Evolutionary conservation across 2,329 filamentous ascomycete species (phyloP), one percentile per base, ranked within the genome.

Genomic region (Curvularia sp.): DNA sequence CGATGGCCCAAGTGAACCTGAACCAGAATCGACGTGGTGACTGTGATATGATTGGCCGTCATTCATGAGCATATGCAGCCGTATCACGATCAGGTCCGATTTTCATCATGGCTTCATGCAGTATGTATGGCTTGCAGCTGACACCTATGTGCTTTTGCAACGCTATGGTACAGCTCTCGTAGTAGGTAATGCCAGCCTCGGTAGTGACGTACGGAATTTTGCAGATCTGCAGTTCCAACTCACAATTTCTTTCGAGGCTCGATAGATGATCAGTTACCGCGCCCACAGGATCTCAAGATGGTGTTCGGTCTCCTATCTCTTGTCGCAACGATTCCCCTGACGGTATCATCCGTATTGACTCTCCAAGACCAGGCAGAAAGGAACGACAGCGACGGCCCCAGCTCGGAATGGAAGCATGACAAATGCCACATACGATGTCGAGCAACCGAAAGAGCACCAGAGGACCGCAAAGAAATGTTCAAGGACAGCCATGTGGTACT

Each of bases 301-400:
- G 61, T 66, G 1, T 55, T 66, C n/a, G 61, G 63, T 5, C 51
- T 65, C 3, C 53, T 65, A 34, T 49, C 63, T 21, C 49, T 64
- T 2, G 62, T 63, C 15, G 65, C 58, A 30, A 67, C 52, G 6
- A 57, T 68, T 41, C 64, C 67, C 13, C 60, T 68, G 60, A 67
- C 61, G 7, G 64, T 56, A 25, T 63, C 65, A 4, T 63, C 67
- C 9, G 62, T 69, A 12, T 47, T 69, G 30, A 55, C 48, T 4
- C 59, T 69, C 12, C 67, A 69, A 52, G 65, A 53, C 50, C 59
- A 69, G 56, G 53, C 65, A 6, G 64, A 68, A 39, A 63, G 58
- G 25, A 63, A 62, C 4, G 63, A 65, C 43, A 59, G 53, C 42
- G 48, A 64, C 2, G 60, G 60, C 9, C 30, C 50, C 7, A 55